phyloP scores from a whole-genome alignment of 83 land plant genomes.

The Picea abies region DNA sequence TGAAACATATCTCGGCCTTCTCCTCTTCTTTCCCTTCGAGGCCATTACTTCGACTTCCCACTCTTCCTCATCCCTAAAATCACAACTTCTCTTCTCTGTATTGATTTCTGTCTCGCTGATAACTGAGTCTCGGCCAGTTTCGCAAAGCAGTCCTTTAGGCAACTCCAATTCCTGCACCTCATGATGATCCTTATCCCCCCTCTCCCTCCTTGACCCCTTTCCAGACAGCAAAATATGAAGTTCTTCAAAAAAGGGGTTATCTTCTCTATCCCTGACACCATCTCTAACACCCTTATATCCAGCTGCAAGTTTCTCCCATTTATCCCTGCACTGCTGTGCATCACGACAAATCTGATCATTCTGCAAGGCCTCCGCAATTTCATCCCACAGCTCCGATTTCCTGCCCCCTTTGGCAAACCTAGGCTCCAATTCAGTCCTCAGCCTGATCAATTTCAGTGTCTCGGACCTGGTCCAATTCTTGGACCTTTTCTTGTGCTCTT shows the following conservation, averaged over 20 bases:
- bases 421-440: slow-evolving; percentile 28
- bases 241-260: slow-evolving; percentile 30
- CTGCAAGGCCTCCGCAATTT: slow-evolving; percentile 34
- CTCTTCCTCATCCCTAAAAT: slow-evolving; percentile 15
- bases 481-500: slow-evolving; percentile 26
- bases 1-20: slow-evolving; percentile 12
- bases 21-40: slow-evolving; percentile 16
- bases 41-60: neutral
- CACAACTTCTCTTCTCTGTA: neutral
- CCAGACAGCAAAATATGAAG: slow-evolving; percentile 33
- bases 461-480: slow-evolving; percentile 33
- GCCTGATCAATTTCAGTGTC: slow-evolving; percentile 23
- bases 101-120: neutral
- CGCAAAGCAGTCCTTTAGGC: neutral
- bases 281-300: slow-evolving; percentile 40
- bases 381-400: slow-evolving; percentile 39
- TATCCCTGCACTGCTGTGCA: slow-evolving; percentile 42
- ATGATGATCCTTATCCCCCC: neutral
- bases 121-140: neutral
- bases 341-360: slow-evolving; percentile 25
- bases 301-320: slow-evolving; percentile 41
- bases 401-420: slow-evolving; percentile 25
- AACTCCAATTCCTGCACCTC: neutral
- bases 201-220: neutral
- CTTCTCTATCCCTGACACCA: slow-evolving; percentile 32